phyloP scores from a whole-genome alignment of 73 alveolate species.

The Paraurostyla sp. region DNA sequence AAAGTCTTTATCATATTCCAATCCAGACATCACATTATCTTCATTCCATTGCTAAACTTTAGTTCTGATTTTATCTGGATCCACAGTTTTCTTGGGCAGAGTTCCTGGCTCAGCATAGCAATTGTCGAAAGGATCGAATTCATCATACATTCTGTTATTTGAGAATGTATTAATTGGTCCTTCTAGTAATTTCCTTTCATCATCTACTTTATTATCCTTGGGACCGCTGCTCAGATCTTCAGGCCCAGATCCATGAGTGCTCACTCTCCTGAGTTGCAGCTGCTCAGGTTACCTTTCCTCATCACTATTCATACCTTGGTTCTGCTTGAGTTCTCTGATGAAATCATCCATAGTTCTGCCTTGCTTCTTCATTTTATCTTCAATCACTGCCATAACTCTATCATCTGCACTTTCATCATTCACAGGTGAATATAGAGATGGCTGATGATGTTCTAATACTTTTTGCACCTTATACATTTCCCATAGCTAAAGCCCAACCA shows the following conservation, averaged over 20 bases:
- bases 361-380: not conserved
- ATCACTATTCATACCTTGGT: not conserved
- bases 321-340: not conserved
- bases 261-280: no score
- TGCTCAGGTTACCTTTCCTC: no score
- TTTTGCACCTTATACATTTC: not conserved
- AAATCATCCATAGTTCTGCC: not conserved
- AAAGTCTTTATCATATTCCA: constrained; percentile 7
- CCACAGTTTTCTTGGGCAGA: not conserved
- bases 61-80: not conserved
- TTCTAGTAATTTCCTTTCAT: no score
- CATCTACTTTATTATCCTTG: no score
- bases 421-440: not conserved
- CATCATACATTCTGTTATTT: no score
- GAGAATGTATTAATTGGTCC: no score
- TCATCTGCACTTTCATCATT: not conserved
- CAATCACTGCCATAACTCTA: not conserved
- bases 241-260: no score
- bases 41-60: constrained; percentile 9
- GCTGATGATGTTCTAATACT: not conserved
- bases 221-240: no score
- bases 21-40: not conserved
- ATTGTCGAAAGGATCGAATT: constrained; percentile 12
- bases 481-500: not conserved
- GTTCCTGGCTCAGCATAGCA: constrained; percentile 4